Base-by-base conservation (phyloP, 2,329 filamentous ascomycete genomes). In the Aspergillus oerlinghausenensis region DNA sequence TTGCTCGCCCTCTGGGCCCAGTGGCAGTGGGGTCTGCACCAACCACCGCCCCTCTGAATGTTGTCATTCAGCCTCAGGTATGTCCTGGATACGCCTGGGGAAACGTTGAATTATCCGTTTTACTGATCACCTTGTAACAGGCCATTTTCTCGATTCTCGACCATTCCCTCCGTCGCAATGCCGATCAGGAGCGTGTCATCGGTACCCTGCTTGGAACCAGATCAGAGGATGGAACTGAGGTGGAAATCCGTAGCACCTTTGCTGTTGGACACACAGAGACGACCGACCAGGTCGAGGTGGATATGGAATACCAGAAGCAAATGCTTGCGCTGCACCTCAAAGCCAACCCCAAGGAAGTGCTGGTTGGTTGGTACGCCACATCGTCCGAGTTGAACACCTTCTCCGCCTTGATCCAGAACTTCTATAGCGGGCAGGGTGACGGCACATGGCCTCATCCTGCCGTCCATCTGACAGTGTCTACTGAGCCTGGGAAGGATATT, bases 271-370 rank as follows among this genome's bases (percentile, higher is more conserved):
- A 99, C 81, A 97, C 93, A 66, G 94, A 99, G 80, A 96, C 93
- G 67, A 89, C 92, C 74, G 94, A 99, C 78, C 94, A 99, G 79
- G 94, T 99, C 70, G 94, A 99, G 79, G 94, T 99, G 63, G 94
- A 99, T 75, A 96, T 99, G 84, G 94, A 99, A 79, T 99, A 97
- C 79, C 94, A 99, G 80, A 97, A 97, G 85, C 92, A 93, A 77
- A 99, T 99, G 94, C 87, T 97, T 57, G 88, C 90, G 58, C 82
- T 99, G 67, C 93, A 96, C 75, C 86, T 97, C 66, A 93, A 93
- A 79, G 93, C 92, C 56, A 89, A 92, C 76, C 94, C 94, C 51
- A 90, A 92, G 77, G 94, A 99, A 78, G 86, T 92, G 54, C 85
- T 99, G 57, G 88, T 99, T 60, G 94, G 94, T 71, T 99, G 94